Percentiles rank a stretch among this genome's conserved stretches.
These are phyloP conservation scores for Fonsecaea nubica DNA, from an alignment of 2,329 filamentous ascomycete species.

Conservation along the genomic window DNA sequence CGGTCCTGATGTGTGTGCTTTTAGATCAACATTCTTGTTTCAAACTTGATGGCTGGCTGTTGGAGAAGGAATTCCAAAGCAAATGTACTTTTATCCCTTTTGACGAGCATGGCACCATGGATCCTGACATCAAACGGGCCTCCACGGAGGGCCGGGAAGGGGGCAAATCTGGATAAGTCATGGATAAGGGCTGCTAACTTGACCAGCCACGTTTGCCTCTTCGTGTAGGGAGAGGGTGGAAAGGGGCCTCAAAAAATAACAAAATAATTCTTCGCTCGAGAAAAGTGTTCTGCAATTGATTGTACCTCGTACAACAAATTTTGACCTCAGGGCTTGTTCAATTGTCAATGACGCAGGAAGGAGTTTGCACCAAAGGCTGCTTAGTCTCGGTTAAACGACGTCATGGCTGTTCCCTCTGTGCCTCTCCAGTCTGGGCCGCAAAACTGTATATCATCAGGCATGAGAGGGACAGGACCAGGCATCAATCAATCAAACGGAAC, in stretches of 20 bases:
- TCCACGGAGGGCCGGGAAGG: not conserved
- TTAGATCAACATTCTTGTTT: constrained; percentile 11
- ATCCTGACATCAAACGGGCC: not conserved
- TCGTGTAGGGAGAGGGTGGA: not conserved
- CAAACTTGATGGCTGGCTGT: constrained; percentile 5
- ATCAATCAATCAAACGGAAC: constrained; percentile 17
- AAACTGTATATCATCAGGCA: constrained; percentile 2
- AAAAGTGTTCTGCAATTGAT: not conserved
- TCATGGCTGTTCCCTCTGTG: constrained; percentile 10
- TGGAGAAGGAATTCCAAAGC: constrained; percentile 8
- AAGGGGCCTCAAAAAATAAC: constrained; percentile 23
- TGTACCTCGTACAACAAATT: not conserved
- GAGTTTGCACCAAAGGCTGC: not conserved
- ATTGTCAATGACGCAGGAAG: not conserved
- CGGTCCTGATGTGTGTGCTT: constrained; percentile 23
- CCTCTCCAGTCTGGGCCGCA: not conserved
- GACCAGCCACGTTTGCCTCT: constrained; percentile 31
- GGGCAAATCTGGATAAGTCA: constrained; percentile 11
- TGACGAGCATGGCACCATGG: constrained; percentile 4
- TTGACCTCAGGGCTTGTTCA: constrained; percentile 3
- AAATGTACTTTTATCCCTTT: constrained; percentile 20
- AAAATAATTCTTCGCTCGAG: constrained; percentile 35
- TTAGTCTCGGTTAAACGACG: constrained; percentile 11
- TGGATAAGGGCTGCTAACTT: constrained; percentile 39
- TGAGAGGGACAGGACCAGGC: constrained; percentile 7